Conservation (phyloP, 2,329 filamentous ascomycete species). For the Phialocephala sp. region DNA sequence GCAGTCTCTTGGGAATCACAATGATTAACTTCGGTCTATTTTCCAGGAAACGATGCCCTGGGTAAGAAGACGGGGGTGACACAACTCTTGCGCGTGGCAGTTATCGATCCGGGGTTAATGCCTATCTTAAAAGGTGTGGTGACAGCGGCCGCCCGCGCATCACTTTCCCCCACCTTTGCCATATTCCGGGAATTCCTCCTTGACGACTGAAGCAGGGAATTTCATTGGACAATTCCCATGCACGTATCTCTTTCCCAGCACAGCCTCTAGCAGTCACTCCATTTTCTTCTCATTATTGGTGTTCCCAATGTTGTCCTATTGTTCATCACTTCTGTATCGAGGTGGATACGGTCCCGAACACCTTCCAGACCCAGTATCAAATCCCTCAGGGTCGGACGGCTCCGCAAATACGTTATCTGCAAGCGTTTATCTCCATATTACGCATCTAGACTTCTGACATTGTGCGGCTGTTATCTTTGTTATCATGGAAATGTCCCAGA, state of each 20-base stretch:
- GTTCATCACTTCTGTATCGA: not conserved
- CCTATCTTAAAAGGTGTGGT: not conserved
- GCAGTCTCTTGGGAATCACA: too few relatives aligned
- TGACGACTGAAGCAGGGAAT: not conserved
- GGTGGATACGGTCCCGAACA: not conserved
- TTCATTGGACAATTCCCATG: not conserved
- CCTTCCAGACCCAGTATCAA: conserved; percentile 1
- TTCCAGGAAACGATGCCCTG: too few relatives aligned
- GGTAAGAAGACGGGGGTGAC: too few relatives aligned
- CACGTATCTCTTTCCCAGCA: not conserved
- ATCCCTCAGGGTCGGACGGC: not conserved
- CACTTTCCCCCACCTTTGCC: not conserved
- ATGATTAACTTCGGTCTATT: too few relatives aligned
- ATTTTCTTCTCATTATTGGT: not conserved
- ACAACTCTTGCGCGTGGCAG: too few relatives aligned
- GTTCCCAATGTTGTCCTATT: not conserved
- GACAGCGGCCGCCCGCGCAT: not conserved
- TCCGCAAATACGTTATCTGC: not conserved
- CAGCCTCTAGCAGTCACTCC: not conserved
- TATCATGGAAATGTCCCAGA: not conserved
- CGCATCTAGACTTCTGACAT: not conserved
- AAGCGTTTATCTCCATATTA: not conserved
- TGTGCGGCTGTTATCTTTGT: conserved; percentile 3
- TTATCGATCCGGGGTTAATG: too few relatives aligned
- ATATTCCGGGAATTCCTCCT: not conserved